These are phyloP conservation scores for Piloderma croceum DNA, from an alignment of 768 basidiomycete species.

Conservation along the genomic window DNA sequence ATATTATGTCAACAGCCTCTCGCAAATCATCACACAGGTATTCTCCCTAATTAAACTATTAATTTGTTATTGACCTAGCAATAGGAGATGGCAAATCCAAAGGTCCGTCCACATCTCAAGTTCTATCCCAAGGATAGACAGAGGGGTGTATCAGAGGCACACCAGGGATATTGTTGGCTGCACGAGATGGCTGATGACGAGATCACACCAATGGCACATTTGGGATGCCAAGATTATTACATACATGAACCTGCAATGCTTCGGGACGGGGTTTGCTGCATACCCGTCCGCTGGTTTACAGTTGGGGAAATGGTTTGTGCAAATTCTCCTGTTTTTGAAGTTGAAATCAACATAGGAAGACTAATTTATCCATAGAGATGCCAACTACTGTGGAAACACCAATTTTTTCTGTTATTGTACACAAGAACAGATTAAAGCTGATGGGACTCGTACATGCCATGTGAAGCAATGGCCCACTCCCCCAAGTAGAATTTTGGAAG, in stretches of 20 bases:
- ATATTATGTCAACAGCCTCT: constrained; percentile 17
- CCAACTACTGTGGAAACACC: no score
- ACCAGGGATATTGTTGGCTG: no score
- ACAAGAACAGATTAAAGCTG: no score
- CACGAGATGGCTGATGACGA: constrained; percentile 18
- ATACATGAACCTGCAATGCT: constrained; percentile 24
- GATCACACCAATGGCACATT: constrained; percentile 24
- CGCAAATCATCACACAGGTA: constrained; percentile 28
- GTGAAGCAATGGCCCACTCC: no score
- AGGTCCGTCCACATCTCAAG: constrained; percentile 23
- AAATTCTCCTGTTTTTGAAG: no score
- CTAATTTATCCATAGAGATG: no score
- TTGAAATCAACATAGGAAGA: no score
- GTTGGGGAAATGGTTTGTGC: constrained; percentile 9
- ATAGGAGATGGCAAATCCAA: no score
- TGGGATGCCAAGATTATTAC: no score
- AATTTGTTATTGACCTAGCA: constrained; percentile 22
- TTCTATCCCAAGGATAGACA: constrained; percentile 33
- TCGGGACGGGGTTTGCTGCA: constrained; percentile 7
- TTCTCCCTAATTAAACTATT: background rate
- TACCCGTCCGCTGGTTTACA: constrained; percentile 24
- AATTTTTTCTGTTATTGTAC: no score
- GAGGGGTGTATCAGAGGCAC: constrained; percentile 13
- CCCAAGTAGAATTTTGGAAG: no score
- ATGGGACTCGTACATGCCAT: no score